Conservation (phyloP, 345 rosid genomes). For the Eucalyptus decipiens region DNA sequence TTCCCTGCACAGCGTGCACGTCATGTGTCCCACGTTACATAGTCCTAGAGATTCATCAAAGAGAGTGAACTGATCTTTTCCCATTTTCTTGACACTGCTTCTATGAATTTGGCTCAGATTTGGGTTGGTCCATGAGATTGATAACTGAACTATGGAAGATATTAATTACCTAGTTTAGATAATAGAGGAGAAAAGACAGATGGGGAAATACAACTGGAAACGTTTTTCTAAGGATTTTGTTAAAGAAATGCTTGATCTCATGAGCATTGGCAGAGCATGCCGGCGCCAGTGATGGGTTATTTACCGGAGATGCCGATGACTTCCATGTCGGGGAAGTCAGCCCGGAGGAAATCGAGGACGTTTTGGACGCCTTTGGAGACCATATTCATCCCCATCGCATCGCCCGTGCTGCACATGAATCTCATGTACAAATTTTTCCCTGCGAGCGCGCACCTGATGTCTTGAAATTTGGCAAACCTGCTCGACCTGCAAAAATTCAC, state of each 20-base stretch:
- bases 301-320: conserved; percentile 47
- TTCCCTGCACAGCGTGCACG: conserved; percentile 16
- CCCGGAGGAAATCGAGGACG: conserved; percentile 27
- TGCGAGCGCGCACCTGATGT: conserved; percentile 25
- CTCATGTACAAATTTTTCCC: conserved; percentile 45
- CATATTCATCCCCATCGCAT: conserved; percentile 79
- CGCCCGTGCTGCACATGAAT: conserved; percentile 49
- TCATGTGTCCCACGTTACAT: background rate
- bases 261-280: background rate
- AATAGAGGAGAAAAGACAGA: background rate
- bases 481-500: conserved; percentile 20
- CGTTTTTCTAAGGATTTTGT: background rate
- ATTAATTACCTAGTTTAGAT: background rate
- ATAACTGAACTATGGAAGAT: background rate
- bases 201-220: background rate
- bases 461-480: conserved; percentile 40
- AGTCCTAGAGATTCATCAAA: background rate
- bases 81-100: background rate
- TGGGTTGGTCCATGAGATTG: background rate
- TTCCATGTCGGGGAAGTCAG: conserved; percentile 45
- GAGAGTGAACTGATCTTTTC: background rate
- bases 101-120: background rate
- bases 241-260: background rate
- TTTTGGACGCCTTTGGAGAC: conserved; percentile 51
- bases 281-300: background rate